Base-by-base conservation (phyloP, 2,329 filamentous ascomycete genomes). In the Fusarium praegraminearum region DNA sequence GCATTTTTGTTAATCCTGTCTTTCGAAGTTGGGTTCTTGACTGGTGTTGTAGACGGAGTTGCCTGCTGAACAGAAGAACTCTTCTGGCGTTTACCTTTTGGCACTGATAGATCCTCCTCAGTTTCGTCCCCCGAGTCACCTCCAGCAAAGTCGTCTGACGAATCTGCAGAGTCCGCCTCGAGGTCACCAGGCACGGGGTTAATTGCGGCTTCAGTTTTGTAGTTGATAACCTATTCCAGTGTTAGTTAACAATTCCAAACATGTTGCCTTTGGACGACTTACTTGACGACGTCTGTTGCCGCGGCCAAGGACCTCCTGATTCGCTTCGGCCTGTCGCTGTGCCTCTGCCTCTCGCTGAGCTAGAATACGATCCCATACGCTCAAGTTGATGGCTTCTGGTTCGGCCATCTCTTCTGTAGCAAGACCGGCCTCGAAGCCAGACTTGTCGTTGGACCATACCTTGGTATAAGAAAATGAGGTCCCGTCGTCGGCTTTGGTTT, bases 351-450 rank as follows among this genome's bases (percentile, higher is more conserved):
- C 93, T 67, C 96, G 90, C 76, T 97, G 88, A 55, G 90, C 89
- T 36, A 99, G 83, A 63, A 99, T 98, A 73, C 90, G 91, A 56
- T 97, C 94, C 97, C 97, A 99, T 0, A 97, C 88, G 36, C 89
- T 90, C 16, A 87, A 85, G 73, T 90, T 90, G 12, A 90, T 84
- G 0, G 84, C 82, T 10, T 84, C 78, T 7, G 86, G 82, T 9
- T 87, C 85, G 28, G 87, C 83, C 3, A 85, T 82, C 8, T 83
- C 81, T 26, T 85, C 82, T 3, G 80, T 79, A 38, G 87, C 83
- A 24, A 92, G 77, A 26, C 88, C 85, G 20, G 91, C 90, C 50
- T 90, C 86, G 8, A 97, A 83, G 0, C 84, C 83, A 10, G 87
- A 88, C 70, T 89, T 88, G 36, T 97, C 91, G 73, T 97, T 97